Base-by-base conservation (phyloP, 805 yeast genomes). In the Metschnikowia sp. region DNA sequence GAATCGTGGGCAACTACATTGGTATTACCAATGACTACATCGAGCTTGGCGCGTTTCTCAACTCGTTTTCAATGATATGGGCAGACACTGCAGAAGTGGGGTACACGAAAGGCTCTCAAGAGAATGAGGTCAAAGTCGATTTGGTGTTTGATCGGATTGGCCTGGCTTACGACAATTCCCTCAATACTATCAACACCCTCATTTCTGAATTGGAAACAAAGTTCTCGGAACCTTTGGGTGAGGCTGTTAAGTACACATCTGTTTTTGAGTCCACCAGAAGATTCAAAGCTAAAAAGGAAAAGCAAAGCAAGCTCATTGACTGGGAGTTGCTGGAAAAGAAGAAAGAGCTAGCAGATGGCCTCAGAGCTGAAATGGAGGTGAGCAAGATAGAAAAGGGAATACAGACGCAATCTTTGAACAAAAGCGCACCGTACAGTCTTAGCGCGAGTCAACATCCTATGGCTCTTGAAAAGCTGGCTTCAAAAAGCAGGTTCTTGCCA, bases 101-200 rank as follows among this genome's bases (percentile, higher is more conserved):
- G 11, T 47, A 44, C 29, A 55, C 58, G n/a, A 60, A 61, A 40
- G 51, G 55, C 8, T 3, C 39, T n/a, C 47, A 36, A 3, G 62
- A 61, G 6, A 66, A 63, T 1, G 64, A 59, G n/a, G 50, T 46
- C 15, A 68, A 68, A 42, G 49, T 70, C 15, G 65, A 66, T 49
- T 47, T 68, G 10, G 56, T 72, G 1, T 61, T 88, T 50, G 98
- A 94, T 61, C 81, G 82, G 52, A 79, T 89, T 29, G 97, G 98
- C 1, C 90, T 87, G 59, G 85, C 90, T 1, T 83, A 88, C 52
- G 98, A 94, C 63, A 78, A 83, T 35, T 81, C 78, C 39, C 75
- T 73, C 59, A 62, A 80, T 51, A 61, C 81, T n/a, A 68, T 82
- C 52, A 70, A 81, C 56, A 61, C 76, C 1, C 70, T 84, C 10